A percentile compares a stretch with the other conserved stretches of the same genome.
phyloP scores from a whole-genome alignment of 75 land plant genomes.

The Picea sitchensis region DNA sequence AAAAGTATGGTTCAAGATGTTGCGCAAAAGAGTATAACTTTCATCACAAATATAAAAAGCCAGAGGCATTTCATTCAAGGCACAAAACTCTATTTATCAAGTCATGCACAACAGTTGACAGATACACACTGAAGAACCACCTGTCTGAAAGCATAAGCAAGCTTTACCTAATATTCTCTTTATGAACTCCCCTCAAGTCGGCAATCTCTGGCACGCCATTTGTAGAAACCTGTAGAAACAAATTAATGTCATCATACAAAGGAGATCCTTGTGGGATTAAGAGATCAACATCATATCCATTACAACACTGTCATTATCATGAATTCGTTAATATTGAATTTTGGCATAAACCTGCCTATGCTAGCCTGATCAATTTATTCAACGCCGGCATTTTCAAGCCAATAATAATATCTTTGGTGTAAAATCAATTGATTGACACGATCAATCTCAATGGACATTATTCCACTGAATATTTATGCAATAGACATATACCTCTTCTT shows the following conservation, averaged over 20 bases:
- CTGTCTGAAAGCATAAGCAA: not conserved
- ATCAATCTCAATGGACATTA: not conserved
- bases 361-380: no score
- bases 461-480: not conserved
- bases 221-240: not conserved
- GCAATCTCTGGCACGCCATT: not conserved
- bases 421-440: not conserved
- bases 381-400: no score
- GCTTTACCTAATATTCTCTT: conserved; percentile 1
- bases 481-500: no score
- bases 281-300: not conserved
- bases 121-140: not conserved
- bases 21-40: no score
- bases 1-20: not conserved
- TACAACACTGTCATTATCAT: not conserved
- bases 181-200: not conserved
- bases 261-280: not conserved
- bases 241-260: not conserved
- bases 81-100: not conserved
- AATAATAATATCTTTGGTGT: not conserved
- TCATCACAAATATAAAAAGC: not conserved
- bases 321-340: not conserved
- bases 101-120: not conserved
- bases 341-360: not conserved
- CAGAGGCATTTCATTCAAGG: not conserved